These are phyloP conservation scores for Xylaria longipes DNA, from an alignment of 495 filamentous ascomycete genomes.

Conservation along the genomic window DNA sequence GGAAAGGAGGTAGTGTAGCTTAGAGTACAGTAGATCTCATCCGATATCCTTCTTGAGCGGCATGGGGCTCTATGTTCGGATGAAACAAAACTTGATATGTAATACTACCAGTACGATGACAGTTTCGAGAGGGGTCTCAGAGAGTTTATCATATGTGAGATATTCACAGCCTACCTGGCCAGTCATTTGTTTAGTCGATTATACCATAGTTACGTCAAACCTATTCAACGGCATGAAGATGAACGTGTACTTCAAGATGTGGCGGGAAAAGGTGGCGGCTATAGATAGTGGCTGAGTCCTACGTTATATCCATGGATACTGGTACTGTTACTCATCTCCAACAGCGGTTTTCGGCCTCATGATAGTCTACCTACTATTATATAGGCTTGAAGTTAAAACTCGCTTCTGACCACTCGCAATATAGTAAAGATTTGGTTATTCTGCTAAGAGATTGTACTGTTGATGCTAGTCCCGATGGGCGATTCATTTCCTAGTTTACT, in stretches of 20 bases:
- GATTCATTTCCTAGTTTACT: background rate
- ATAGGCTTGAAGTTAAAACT: background rate
- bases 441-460: no score
- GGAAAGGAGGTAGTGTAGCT: background rate
- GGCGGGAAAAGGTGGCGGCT: background rate
- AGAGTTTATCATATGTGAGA: background rate
- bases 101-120: background rate
- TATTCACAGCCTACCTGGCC: background rate
- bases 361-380: background rate
- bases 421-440: no score
- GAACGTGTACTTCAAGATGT: background rate
- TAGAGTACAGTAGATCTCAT: slow-evolving; percentile 1
- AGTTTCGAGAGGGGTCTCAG: background rate
- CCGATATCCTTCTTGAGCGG: background rate
- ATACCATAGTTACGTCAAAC: background rate
- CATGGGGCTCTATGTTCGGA: background rate
- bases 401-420: no score
- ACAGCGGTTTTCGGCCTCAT: background rate
- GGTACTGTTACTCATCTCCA: no score
- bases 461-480: background rate
- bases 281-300: background rate
- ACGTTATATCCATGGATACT: no score
- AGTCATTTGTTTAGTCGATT: background rate
- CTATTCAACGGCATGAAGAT: background rate
- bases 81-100: background rate